Evolutionary conservation across 768 basidiomycete genomes (phyloP), one percentile per base, ranked within the genome.

Genomic region (Lactarius tabidus): DNA sequence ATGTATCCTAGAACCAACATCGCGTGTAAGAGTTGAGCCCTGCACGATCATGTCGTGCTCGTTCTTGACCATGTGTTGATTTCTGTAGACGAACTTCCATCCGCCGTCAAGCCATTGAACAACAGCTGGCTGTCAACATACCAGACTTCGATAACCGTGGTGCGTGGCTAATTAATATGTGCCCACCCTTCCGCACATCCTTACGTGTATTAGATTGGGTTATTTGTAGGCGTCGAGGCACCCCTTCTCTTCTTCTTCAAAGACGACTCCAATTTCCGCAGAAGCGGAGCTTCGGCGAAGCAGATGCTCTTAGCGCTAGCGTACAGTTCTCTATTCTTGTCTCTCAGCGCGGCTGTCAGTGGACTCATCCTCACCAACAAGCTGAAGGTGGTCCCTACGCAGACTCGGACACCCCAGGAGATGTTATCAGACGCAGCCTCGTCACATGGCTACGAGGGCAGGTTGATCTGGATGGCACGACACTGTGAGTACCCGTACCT

Each of bases 291-390:
- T 36, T 7, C 36, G 2, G 56, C 55, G 2, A 39, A 28, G 26
- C 53, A 58, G 18, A 66, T 62, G 3, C 66, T 69, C 17, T 26
- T 60, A 5, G 43, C 61, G 56, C 67, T 69, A 57, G 53, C 68
- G 8, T 69, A 69, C 35, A 45, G 66, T 59, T 38, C 62, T 5
- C 59, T 69, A 12, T 60, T 69, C 48, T 64, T 67, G 62, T 60
- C 45, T 52, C 29, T 63, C 28, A 67, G 66, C 59, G 68, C 65
- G 3, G 60, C 62, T 9, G 33, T 60, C 48, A 67, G 62, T 56
- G 66, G 66, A 39, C 59, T 67, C 51, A 54, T 69, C 55, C 66
- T 69, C 0, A 69, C 45, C 12, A 59, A 67, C 35, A 62, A 58
- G 31, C 61, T 67, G n/a, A 59, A 62, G 12, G 59, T 54, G 33